These are phyloP conservation scores for Populus hybrid DNA, from an alignment of 441 rosid species.

Conservation along the genomic window DNA sequence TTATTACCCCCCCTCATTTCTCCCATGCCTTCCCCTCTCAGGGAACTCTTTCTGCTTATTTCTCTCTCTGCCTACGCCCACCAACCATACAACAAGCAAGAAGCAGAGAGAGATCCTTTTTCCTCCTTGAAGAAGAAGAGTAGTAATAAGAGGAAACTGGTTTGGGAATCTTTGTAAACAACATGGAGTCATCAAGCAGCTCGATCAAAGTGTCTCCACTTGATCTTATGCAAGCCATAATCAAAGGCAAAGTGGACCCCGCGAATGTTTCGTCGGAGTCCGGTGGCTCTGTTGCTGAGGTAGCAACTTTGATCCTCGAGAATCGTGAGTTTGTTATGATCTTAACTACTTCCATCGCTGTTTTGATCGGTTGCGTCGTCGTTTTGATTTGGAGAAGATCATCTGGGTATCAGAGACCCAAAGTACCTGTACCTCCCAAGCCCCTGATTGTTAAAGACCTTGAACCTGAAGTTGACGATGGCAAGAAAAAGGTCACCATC, in stretches of 20 bases:
- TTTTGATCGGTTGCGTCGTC: constrained; percentile 77
- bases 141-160: not conserved
- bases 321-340: constrained; percentile 71
- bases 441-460: constrained; percentile 46
- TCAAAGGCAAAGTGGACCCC: constrained; percentile 61
- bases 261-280: constrained; percentile 49
- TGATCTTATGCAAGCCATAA: constrained; percentile 80
- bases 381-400: constrained; percentile 74
- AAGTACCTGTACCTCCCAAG: constrained; percentile 44
- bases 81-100: constrained; percentile 23
- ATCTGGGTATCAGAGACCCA: constrained; percentile 28
- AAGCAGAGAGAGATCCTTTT: not conserved
- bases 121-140: not conserved
- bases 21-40: not conserved
- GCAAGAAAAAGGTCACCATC: constrained; percentile 66
- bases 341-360: constrained; percentile 79
- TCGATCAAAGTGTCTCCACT: constrained; percentile 58
- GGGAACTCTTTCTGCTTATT: constrained; percentile 21
- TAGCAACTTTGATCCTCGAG: constrained; percentile 58
- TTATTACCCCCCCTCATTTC: not conserved
- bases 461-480: constrained; percentile 65
- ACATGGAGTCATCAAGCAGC: constrained; percentile 25
- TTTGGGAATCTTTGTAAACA: too few relatives aligned
- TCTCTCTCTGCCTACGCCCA: constrained; percentile 26
- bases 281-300: constrained; percentile 37